These are phyloP conservation scores for Alternaria consortialis DNA, from an alignment of 2,329 filamentous ascomycete genomes.

Conservation along the genomic window DNA sequence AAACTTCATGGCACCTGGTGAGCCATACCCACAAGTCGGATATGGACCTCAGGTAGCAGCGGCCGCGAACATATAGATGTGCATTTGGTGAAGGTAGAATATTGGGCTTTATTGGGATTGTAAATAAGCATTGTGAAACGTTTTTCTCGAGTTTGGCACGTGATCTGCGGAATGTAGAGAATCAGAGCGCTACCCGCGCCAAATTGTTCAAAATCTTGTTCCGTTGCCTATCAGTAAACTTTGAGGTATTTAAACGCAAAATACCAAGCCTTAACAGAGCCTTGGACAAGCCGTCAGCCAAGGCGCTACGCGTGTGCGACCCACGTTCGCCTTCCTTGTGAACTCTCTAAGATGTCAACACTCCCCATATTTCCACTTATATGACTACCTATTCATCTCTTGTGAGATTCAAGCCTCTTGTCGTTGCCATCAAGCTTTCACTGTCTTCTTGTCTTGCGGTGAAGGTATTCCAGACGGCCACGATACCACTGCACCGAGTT, in stretches of 20 bases:
- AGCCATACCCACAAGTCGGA: slow-evolving; percentile 52
- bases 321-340: slow-evolving; percentile 9
- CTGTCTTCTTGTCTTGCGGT: not conserved
- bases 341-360: slow-evolving; percentile 4
- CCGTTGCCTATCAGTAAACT: not conserved
- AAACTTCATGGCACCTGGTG: slow-evolving; percentile 62
- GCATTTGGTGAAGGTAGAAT: slow-evolving; percentile 22
- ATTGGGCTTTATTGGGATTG: slow-evolving; percentile 36
- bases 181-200: slow-evolving; percentile 26
- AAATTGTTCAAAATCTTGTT: slow-evolving; percentile 20
- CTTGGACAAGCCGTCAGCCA: slow-evolving; percentile 20
- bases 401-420: not conserved
- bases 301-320: slow-evolving; percentile 17
- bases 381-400: not conserved
- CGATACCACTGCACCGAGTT: not conserved
- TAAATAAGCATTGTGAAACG: slow-evolving; percentile 40
- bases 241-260: slow-evolving; percentile 13
- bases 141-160: slow-evolving; percentile 33
- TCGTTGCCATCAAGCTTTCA: not conserved
- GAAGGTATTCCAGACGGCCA: slow-evolving; percentile 3
- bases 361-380: slow-evolving; percentile 3
- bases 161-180: slow-evolving; percentile 28
- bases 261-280: slow-evolving; percentile 8
- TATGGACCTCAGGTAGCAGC: slow-evolving; percentile 50
- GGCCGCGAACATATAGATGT: slow-evolving; percentile 36